Conservation (phyloP, 2,329 filamentous ascomycete genomes). For the Fusarium succisae region DNA sequence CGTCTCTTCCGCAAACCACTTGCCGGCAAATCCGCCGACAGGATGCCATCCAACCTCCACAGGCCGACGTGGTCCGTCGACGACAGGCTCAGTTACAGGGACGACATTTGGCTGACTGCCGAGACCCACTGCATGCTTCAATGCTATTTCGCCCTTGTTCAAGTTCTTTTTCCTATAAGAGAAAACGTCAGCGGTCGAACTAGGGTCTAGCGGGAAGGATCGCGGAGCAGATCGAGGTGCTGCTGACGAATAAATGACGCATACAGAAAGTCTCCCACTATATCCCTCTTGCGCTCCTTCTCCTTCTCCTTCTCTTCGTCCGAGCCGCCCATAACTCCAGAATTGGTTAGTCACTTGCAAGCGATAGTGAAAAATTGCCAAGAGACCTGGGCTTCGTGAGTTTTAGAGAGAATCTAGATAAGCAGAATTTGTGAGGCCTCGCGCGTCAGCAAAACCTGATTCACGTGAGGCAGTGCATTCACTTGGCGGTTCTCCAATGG, state of each 20-base stretch:
- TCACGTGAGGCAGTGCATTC: slow-evolving; percentile 24
- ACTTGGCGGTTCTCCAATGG: neutral
- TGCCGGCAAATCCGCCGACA: slow-evolving; percentile 63
- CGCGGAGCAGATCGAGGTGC: neutral
- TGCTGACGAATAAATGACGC: slow-evolving; percentile 30
- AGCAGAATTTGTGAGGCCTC: neutral
- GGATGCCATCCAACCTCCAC: slow-evolving; percentile 69
- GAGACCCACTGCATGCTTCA: slow-evolving; percentile 49
- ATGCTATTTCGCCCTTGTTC: slow-evolving; percentile 48
- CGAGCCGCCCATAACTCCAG: slow-evolving; percentile 3
- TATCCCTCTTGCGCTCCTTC: slow-evolving; percentile 45
- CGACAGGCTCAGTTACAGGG: slow-evolving; percentile 41
- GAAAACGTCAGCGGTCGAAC: neutral
- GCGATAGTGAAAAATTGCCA: neutral
- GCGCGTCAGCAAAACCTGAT: slow-evolving; percentile 17
- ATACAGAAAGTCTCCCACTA: slow-evolving; percentile 48
- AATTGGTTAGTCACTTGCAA: neutral
- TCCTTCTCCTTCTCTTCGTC: slow-evolving; percentile 31
- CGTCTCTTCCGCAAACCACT: slow-evolving; percentile 67
- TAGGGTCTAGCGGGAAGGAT: neutral
- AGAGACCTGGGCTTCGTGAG: too few relatives aligned
- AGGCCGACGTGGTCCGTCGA: slow-evolving; percentile 45
- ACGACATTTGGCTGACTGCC: slow-evolving; percentile 46
- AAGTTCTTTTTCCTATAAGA: slow-evolving; percentile 44
- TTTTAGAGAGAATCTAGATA: neutral